phyloP scores from a whole-genome alignment of 805 yeast species.

The Hanseniaspora hatyaiensis region DNA sequence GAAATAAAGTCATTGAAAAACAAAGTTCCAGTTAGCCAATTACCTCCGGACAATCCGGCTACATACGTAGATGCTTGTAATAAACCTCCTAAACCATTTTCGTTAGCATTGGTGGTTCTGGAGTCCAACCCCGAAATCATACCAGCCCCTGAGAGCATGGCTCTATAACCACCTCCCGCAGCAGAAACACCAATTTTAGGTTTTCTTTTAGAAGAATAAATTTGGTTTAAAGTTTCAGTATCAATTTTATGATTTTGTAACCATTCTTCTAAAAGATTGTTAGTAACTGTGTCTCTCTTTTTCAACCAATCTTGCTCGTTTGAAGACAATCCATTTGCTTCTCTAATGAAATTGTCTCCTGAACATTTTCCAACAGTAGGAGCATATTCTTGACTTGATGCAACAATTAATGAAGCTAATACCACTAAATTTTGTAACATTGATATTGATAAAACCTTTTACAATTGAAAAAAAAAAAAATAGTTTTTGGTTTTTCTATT shows the following conservation, averaged over 20 bases:
- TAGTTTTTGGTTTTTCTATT: too few relatives aligned
- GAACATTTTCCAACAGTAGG: constrained; percentile 52
- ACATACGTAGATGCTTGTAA: constrained; percentile 60
- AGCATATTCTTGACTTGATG: constrained; percentile 43
- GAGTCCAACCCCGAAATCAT: constrained; percentile 64
- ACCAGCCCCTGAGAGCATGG: constrained; percentile 79
- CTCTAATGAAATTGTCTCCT: constrained; percentile 33
- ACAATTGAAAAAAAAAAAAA: not conserved
- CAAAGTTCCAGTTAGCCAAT: constrained; percentile 65
- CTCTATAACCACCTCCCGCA: constrained; percentile 81
- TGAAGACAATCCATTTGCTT: constrained; percentile 36
- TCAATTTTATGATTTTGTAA: constrained; percentile 43
- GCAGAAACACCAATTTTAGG: constrained; percentile 42
- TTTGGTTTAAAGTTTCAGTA: constrained; percentile 26
- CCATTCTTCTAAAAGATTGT: constrained; percentile 36
- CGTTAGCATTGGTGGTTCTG: constrained; percentile 46
- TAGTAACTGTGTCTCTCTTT: constrained; percentile 37
- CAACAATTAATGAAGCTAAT: not conserved
- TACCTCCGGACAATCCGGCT: constrained; percentile 72
- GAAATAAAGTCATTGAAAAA: constrained; percentile 61
- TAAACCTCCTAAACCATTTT: constrained; percentile 60
- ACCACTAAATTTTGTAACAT: not conserved
- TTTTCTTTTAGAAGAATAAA: not conserved
- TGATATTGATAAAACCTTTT: too few relatives aligned
- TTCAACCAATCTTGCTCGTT: constrained; percentile 44